phyloP scores from a whole-genome alignment of 1,284 basidiomycete genomes.

The Ustilago nuda region DNA sequence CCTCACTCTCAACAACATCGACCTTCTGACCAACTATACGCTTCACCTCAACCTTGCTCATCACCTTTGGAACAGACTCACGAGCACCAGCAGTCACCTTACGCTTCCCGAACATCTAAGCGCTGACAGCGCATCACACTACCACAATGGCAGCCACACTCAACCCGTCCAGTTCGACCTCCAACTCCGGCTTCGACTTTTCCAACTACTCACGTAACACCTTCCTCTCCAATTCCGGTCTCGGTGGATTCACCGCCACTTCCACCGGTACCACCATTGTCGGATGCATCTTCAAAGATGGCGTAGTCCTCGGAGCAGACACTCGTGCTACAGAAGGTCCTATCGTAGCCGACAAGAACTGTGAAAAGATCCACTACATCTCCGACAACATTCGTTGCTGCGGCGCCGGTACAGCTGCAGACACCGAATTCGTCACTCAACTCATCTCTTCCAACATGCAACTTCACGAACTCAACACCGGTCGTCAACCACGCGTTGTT shows the following conservation, averaged over 20 bases:
- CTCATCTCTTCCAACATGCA: constrained; percentile 68
- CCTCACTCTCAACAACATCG: constrained; percentile 4
- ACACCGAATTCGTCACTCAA: constrained; percentile 84
- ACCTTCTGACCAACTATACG: background rate
- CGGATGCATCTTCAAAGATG: constrained; percentile 89
- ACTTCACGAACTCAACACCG: constrained; percentile 67
- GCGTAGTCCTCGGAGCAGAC: constrained; percentile 94
- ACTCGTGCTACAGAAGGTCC: constrained; percentile 93
- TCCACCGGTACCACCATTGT: constrained; percentile 93
- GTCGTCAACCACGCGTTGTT: constrained; percentile 77
- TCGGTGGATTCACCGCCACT: constrained; percentile 71
- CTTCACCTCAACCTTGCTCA: background rate
- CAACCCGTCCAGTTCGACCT: constrained; percentile 11
- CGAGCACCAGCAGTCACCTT: background rate
- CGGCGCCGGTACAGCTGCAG: constrained; percentile 97
- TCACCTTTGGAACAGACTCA: background rate
- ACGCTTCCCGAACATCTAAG: background rate
- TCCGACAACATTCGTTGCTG: constrained; percentile 84
- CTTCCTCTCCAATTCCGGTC: constrained; percentile 78
- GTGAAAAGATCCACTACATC: constrained; percentile 97
- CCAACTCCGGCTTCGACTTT: constrained; percentile 77
- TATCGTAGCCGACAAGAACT: constrained; percentile 99
- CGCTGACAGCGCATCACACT: background rate
- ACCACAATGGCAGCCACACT: constrained; percentile 19
- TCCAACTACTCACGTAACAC: constrained; percentile 81